Base-by-base conservation (phyloP, 495 filamentous ascomycete species). In the Aspergillus nidulans region DNA sequence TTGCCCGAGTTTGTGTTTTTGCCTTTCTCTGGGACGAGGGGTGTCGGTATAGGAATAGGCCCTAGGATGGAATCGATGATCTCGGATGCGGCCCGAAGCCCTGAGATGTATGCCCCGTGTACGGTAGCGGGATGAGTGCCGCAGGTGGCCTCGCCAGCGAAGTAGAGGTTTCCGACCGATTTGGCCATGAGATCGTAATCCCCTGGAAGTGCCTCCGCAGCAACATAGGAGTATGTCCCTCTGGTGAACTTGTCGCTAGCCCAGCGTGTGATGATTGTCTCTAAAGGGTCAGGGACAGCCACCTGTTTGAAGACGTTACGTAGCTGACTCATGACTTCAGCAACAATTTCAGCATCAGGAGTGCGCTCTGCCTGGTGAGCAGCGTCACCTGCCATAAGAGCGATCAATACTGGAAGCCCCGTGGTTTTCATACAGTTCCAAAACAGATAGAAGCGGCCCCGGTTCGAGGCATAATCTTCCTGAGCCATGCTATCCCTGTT, bases 381-480 rank as follows among this genome's bases (percentile, higher is more conserved):
- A n/a, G 94, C 88, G 62, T 97, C 88, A 18, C 94, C 94, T 39
- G 92, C 91, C 95, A 99, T 97, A 28, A 99, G 81, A 16, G 91
- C 95, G 41, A 97, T 81, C 16, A 98, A 74, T 4, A 89, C 87
- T 4, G 94, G 94, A 28, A 91, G 77, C 6, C 94, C 94, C 45
- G 88, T 90, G 2, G 89, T 95, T 55, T 90, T 88, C 53, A 90
- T 84, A 53, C 90, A 88, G 64, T 99, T 97, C 83, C 95, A 97
- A 81, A 96, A 97, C 60, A 97, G 81, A 63, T 97, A 99, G 74
- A 94, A 96, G 9, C 92, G 85, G 16, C 94, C 94, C 52, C 87
- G 77, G 49, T 81, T 81, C 12, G 72, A 63, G 1, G 78, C 70
- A 52, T 90, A 90, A 50, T 86, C 81, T 49, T 80, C 75, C 58